phyloP scores from a whole-genome alignment of 495 filamentous ascomycete genomes.

The Aspergillus funiculosus region DNA sequence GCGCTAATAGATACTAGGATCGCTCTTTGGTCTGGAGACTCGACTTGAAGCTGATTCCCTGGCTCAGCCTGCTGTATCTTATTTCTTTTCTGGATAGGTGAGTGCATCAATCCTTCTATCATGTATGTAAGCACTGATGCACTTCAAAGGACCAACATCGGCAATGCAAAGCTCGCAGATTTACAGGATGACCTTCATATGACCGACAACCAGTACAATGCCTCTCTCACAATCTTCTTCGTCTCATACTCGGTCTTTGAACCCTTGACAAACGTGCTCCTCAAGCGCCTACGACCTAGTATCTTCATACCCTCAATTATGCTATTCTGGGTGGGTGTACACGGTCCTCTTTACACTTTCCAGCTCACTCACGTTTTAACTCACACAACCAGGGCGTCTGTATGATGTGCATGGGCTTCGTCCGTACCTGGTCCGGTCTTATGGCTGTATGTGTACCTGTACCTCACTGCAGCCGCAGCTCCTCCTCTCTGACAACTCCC shows the following conservation, averaged over 20 bases:
- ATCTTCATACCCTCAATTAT: constrained; percentile 62
- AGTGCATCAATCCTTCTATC: background rate
- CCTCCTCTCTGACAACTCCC: background rate
- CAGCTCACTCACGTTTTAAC: background rate
- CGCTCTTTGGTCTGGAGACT: constrained; percentile 63
- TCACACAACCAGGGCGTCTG: constrained; percentile 62
- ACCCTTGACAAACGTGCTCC: constrained; percentile 79
- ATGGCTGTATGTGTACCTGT: constrained; percentile 50
- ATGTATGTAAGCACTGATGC: background rate
- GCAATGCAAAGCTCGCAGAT: constrained; percentile 81
- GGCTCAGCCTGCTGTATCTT: constrained; percentile 81
- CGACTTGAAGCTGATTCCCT: constrained; percentile 67
- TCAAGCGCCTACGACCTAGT: constrained; percentile 69
- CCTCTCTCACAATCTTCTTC: constrained; percentile 80
- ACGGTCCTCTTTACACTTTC: background rate
- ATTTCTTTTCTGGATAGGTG: constrained; percentile 74
- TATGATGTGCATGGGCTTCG: constrained; percentile 81
- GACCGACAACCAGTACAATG: constrained; percentile 67
- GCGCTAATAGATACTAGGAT: constrained; percentile 43
- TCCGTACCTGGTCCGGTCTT: constrained; percentile 69
- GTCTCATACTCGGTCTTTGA: constrained; percentile 85
- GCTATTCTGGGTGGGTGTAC: constrained; percentile 43
- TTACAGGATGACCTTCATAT: constrained; percentile 60
- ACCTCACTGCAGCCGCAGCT: no score
- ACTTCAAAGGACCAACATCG: constrained; percentile 63